Base-by-base conservation (phyloP, 192 early-diverging fungal genomes). In the Coemansia sp. region DNA sequence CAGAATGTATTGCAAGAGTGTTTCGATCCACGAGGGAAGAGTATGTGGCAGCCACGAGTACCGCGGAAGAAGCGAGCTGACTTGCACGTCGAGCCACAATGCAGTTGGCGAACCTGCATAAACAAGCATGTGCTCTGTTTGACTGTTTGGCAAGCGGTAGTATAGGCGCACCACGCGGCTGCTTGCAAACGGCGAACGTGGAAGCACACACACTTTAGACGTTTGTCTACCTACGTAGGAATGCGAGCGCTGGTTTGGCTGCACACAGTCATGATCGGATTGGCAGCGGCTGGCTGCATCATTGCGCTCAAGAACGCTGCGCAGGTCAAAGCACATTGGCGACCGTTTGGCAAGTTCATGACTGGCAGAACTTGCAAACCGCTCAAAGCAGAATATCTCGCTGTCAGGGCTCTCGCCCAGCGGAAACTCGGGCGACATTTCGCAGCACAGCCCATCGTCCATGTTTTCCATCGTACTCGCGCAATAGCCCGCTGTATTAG, bases 391-490 rank as follows among this genome's bases (percentile, higher is more conserved):
- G 10, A 72, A 69, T 14, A 78, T 56, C 17, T 54, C 48, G 12
- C n/a, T n/a, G 39, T 78, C 75, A 25, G 75, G 75, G 55, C 75
- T 78, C 56, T 72, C 70, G 49, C 75, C 75, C 54, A 78, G 59
- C 32, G 75, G 75, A 37, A 58, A 69, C 59, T 17, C 53, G 0
- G 56, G 37, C 24, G 75, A 66, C 66, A 78, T 78, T 45, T 78
- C 75, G 63, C 75, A 78, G 66, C 75, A 78, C 47, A 78, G 59
- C 11, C 75, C 75, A 24, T 78, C 75, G 38, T 78, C 75, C 10
- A 62, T 43, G 10, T 78, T 72, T 11, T 65, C 70, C 11, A 17
- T 45, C 25, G 11, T 8, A 5, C 5, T 14, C 4, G 41, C 75
- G 23, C 75, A 78, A 52, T 62, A 78, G 45, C 75, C 75, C 3